Base-by-base conservation (phyloP, 139 green algal species). In the Chlorella sp. region DNA sequence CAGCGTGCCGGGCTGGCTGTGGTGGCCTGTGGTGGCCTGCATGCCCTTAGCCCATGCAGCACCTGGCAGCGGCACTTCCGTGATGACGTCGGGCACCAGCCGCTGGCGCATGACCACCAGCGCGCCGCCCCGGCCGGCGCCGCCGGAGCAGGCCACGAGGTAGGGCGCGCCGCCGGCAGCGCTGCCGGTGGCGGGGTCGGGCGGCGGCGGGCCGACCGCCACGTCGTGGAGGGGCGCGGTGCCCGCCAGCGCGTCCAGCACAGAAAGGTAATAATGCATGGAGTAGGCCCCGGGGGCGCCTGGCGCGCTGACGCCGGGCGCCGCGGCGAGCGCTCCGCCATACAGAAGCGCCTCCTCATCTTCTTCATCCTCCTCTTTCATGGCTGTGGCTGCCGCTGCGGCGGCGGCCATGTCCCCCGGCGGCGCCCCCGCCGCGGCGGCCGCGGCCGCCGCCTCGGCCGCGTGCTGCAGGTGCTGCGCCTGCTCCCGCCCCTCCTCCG, bases 81-180 rank as follows among this genome's bases (percentile, higher is more conserved):
- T 91, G 15, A 96, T 80, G n/a, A 95, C 71, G 21, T 96, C 91
- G 0, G 91, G 84, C 3, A 90, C 70, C 53, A 98, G 56, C 36
- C 84, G 80, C 31, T 83, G 77, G 8, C 89, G 84, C 38, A 97
- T 74, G 29, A 97, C 68, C 3, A 86, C 82, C 11, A 98, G 73
- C 5, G 87, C 86, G 23, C 94, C 94, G 45, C 86, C 86, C 64
- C 91, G 86, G 36, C 86, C 91, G 58, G 86, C 68, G n/a, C n/a
- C n/a, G 5, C 91, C 93, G 41, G 83, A 84, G 38, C 84, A 90
- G 19, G 87, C 84, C 48, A 94, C 76, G 45, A 93, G 58, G 40
- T 72, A 56, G 17, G 76, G 77, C 19, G 74, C 14, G 35, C 3
- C 21, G 9, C 53, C 11, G 19, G 8, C 11, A 36, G 12, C 21